phyloP scores from a whole-genome alignment of 257 asterid species.

The Nicotiana benthamiana region DNA sequence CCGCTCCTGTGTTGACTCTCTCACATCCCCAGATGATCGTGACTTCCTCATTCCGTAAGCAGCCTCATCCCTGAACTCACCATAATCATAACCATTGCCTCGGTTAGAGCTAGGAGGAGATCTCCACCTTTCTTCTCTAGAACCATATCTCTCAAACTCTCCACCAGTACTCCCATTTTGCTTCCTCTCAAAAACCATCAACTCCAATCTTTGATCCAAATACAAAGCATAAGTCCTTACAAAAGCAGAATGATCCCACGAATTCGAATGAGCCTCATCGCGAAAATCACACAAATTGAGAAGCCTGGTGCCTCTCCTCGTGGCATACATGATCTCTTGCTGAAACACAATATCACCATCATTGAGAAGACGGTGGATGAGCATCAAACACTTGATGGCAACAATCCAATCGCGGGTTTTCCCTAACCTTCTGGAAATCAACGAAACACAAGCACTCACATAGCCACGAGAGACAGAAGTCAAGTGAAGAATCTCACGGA shows the following conservation, averaged over 20 bases:
- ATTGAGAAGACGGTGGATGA: slow-evolving; percentile 52
- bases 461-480: slow-evolving; percentile 58
- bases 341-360: slow-evolving; percentile 58
- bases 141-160: slow-evolving; percentile 29
- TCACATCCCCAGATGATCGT: slow-evolving; percentile 59
- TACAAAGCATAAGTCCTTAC: slow-evolving; percentile 56
- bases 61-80: slow-evolving; percentile 42
- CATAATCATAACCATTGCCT: slow-evolving; percentile 42
- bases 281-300: slow-evolving; percentile 65
- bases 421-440: slow-evolving; percentile 50
- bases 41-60: slow-evolving; percentile 56
- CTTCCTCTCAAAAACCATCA: slow-evolving; percentile 48
- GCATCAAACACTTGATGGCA: slow-evolving; percentile 65
- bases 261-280: slow-evolving; percentile 70
- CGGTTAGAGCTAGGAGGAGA: slow-evolving; percentile 50
- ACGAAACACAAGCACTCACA: slow-evolving; percentile 52
- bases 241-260: slow-evolving; percentile 78
- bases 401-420: slow-evolving; percentile 85
- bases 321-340: slow-evolving; percentile 63
- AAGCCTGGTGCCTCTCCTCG: slow-evolving; percentile 61
- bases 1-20: slow-evolving; percentile 36
- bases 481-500: slow-evolving; percentile 53
- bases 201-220: slow-evolving; percentile 67
- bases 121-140: slow-evolving; percentile 36
- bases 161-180: slow-evolving; percentile 30